Evolutionary conservation across 2,329 filamentous ascomycete species (phyloP), one percentile per base, ranked within the genome.

Genomic region (Amauroascus verrucosus): DNA sequence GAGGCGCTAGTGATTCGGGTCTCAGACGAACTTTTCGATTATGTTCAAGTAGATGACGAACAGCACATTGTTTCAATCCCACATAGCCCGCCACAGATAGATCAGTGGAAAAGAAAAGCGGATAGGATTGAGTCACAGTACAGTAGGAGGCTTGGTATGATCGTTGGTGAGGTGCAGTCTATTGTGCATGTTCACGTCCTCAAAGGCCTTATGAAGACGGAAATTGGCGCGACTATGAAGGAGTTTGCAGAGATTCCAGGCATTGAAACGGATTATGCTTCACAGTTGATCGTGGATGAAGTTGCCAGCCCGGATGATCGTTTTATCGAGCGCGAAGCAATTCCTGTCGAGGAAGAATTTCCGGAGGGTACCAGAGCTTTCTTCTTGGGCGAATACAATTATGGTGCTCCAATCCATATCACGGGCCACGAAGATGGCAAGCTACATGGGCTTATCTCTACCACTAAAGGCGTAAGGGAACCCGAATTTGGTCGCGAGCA

Each of bases 181-280:
- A 76, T 97, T 61, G 82, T 96, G 28, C 86, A 95, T 58, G 89
- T 98, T 35, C 86, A 96, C 60, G 93, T 95, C 79, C 80, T 98
- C 52, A 95, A 88, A 68, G 93, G 94, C 20, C 76, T 98, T 58
- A 78, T 79, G 62, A 96, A 95, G 75, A 94, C 86, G 0, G 89
- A 96, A 56, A 84, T 91, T 33, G 93, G 93, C 43, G 87, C 91
- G 9, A 85, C 89, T 2, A 73, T 96, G 62, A 98, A 98, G 71
- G 88, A 97, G 64, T 98, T 95, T 65, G 89, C 82, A 16, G 80
- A 85, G 49, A 86, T 96, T 46, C 82, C 84, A 1, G 91, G 91
- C 44, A 78, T 93, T 64, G 88, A 96, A 65, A 86, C 83, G 6
- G 86, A 94, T 52, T 96, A 91, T 67, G 89, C 93, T n/a, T 79